Percentiles rank a stretch among this genome's conserved stretches.
These are phyloP conservation scores for Macadamia tetraphylla DNA, from an alignment of 164 flowering plant species.

Conservation along the genomic window DNA sequence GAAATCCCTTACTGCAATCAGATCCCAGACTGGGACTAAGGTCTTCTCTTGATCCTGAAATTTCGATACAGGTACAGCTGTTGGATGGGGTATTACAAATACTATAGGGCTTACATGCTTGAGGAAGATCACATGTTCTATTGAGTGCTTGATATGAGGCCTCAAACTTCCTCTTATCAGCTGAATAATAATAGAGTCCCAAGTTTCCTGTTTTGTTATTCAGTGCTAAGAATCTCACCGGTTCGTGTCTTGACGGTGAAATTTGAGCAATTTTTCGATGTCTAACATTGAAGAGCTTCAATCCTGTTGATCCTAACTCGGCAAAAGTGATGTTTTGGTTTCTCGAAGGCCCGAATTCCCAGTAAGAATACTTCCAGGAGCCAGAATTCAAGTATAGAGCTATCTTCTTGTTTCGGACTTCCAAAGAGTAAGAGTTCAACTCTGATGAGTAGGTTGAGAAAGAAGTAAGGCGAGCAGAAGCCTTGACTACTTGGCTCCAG, in stretches of 20 bases:
- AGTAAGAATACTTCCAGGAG: slow-evolving; percentile 58
- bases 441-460: slow-evolving; percentile 34
- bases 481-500: slow-evolving; percentile 57
- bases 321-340: slow-evolving; percentile 43
- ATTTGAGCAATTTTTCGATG: slow-evolving; percentile 44
- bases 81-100: slow-evolving; percentile 53
- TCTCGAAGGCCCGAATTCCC: slow-evolving; percentile 59
- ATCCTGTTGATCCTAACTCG: slow-evolving; percentile 42
- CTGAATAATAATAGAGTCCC: slow-evolving; percentile 58
- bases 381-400: slow-evolving; percentile 54
- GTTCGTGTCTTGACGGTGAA: slow-evolving; percentile 18
- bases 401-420: slow-evolving; percentile 47
- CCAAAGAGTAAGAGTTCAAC: slow-evolving; percentile 44
- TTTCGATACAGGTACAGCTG: slow-evolving; percentile 53
- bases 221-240: slow-evolving; percentile 54
- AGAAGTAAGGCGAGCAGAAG: slow-evolving; percentile 52
- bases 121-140: slow-evolving; percentile 72
- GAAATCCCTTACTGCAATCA: slow-evolving; percentile 27
- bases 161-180: slow-evolving; percentile 39
- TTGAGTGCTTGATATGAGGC: slow-evolving; percentile 57
- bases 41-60: slow-evolving; percentile 2
- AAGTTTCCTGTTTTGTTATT: slow-evolving; percentile 59
- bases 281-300: slow-evolving; percentile 42
- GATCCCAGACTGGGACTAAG: slow-evolving; percentile 1
- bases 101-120: slow-evolving; percentile 63